Base-by-base conservation (phyloP, 1,139 yeast genomes). In the Kurtzmaniella quercitrusa region DNA sequence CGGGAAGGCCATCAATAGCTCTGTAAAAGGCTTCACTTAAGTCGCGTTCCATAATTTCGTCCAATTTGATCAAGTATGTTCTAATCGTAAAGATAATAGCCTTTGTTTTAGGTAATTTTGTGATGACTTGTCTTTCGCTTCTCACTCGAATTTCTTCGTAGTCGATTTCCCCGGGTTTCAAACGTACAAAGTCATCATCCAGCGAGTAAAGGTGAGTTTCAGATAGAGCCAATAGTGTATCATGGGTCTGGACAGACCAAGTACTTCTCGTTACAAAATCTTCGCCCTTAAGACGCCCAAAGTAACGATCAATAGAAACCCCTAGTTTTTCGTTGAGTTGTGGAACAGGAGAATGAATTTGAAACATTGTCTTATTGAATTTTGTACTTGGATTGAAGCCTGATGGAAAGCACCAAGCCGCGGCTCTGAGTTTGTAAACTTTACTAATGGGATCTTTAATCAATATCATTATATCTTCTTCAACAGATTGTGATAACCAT, bases 1-100 rank as follows among this genome's bases (percentile, higher is more conserved):
- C 59, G 0, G 74, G 73, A 18, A 71, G 61, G 20, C 70, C 70
- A 15, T 57, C 54, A 16, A 71, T 61, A 3, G 74, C 71, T 3
- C 76, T 75, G 33, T 59, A 55, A n/a, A 71, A 57, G 26, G 74
- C 50, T 15, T 63, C 62, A 36, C 71, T 52, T 0, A 68, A 68
- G 44, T 70, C 80, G 15, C 52, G 53, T 2, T 63, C 61, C 47
- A 75, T 74, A 41, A 86, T 57, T 33, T 71, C 61, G 22, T 74
- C 59, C 55, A 84, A 56, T 12, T 91, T 86, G 8, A 81, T 71
- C 42, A 79, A 59, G 49, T 84, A 84, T 0, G 94, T 86, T 52
- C 88, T 63, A 40, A 81, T 78, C 1, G 82, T 74, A 60, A 83
- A 81, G 3, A 80, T 60, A 12, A 79, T 62, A 0, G 82, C 83